Conservation (phyloP, 2,329 filamentous ascomycete genomes). For the Exserohilum rostratum region DNA sequence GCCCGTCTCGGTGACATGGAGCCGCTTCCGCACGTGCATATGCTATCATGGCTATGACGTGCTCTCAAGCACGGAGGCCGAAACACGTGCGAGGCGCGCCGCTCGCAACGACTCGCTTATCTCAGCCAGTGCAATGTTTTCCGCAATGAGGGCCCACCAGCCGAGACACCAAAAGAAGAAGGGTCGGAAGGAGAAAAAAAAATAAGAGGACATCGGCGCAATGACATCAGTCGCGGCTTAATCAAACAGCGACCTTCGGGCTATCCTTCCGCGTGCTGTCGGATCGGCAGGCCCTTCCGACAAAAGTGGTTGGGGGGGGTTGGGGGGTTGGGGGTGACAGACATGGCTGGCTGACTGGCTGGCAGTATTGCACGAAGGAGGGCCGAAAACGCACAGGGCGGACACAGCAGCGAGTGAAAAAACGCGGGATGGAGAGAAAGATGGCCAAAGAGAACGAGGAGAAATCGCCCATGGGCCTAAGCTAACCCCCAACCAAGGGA, state of each 20-base stretch:
- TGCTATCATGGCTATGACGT: slow-evolving; percentile 4
- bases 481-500: no score
- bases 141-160: background rate
- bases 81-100: slow-evolving; percentile 10
- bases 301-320: background rate
- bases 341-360: background rate
- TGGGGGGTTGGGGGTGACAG: background rate
- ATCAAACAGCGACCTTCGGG: background rate
- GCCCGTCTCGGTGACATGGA: slow-evolving; percentile 10
- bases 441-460: background rate
- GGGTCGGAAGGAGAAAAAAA: no score
- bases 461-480: background rate
- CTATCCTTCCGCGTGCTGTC: background rate
- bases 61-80: background rate
- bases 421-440: background rate
- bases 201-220: background rate
- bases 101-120: slow-evolving; percentile 4
- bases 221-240: slow-evolving; percentile 8
- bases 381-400: no score
- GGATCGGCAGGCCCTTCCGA: background rate
- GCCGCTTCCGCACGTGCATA: slow-evolving; percentile 4
- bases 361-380: background rate
- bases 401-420: background rate
- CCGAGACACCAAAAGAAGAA: no score
- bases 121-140: background rate